Evolutionary conservation across 2,329 filamentous ascomycete species (phyloP), one percentile per base, ranked within the genome.

Genomic region (Epicoccum sorghinum): DNA sequence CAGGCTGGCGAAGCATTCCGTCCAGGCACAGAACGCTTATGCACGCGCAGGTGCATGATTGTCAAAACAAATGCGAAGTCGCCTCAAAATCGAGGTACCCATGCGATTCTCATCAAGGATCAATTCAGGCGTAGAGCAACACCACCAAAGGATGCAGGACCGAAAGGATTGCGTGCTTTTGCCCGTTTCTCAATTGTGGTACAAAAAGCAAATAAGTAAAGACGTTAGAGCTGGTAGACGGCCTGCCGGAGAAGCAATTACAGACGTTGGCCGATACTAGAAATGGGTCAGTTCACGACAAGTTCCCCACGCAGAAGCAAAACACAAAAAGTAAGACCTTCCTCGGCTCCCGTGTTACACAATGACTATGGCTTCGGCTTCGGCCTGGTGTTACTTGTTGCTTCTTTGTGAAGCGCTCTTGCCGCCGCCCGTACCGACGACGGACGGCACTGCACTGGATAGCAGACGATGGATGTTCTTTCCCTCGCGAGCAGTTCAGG

Each of bases 201-300:
- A 27, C 23, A 37, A 50, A 14, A 50, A 49, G 52, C 47, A 38
- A 30, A 22, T 29, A 30, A 22, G 2, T 18, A 10, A 46, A 41
- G 37, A 37, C 41, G 30, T 49, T 40, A 30, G 36, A 8, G n/a
- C 36, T 24, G 42, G 46, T 50, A 46, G 37, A 46, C 52, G 41
- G 18, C 29, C 13, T 14, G 23, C 24, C 36, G 27, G 27, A 38
- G 32, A 32, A 43, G 23, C 38, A 46, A 24, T n/a, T 27, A 13
- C 13, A 13, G 18, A 38, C 9, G 7, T 46, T 23, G 18, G 5
- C 18, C 40, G 33, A 30, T 32, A 45, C 13, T 13, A 22, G 30
- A 14, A 37, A 13, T 7, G n/a, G 9, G 13, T 41, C 25, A 24
- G 46, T 46, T 49, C 45, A 42, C 40, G 23, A 38, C 25, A 33